Percentiles rank a stretch among this genome's conserved stretches.
phyloP scores from a whole-genome alignment of 345 rosid species.

The Barbarea vulgaris region DNA sequence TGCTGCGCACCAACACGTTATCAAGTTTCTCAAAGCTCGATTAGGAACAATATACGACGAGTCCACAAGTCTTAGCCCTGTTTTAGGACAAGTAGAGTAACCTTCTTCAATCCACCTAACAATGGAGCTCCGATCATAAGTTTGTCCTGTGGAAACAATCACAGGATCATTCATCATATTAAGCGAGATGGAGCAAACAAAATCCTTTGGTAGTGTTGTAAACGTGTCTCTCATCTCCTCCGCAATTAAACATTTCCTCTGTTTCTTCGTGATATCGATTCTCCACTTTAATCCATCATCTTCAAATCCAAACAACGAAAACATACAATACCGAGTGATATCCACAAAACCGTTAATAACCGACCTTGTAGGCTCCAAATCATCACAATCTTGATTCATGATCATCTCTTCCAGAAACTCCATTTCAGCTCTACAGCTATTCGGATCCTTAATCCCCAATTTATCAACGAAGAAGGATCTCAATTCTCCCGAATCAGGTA shows the following conservation, averaged over 20 bases:
- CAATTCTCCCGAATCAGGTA: slow-evolving; percentile 42
- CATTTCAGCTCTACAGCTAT: slow-evolving; percentile 60
- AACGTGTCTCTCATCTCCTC: slow-evolving; percentile 70
- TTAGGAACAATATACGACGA: slow-evolving; percentile 62
- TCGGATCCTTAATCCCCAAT: slow-evolving; percentile 60
- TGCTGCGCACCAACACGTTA: slow-evolving; percentile 68
- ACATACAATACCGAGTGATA: slow-evolving; percentile 63
- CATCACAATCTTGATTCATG: slow-evolving; percentile 56
- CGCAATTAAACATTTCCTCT: slow-evolving; percentile 51
- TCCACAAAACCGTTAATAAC: slow-evolving; percentile 75
- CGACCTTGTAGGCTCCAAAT: slow-evolving; percentile 72
- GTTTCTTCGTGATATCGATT: slow-evolving; percentile 48
- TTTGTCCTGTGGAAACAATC: slow-evolving; percentile 75
- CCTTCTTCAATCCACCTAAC: slow-evolving; percentile 83
- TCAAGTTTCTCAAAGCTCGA: slow-evolving; percentile 74
- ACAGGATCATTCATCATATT: slow-evolving; percentile 85
- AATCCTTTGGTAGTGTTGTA: slow-evolving; percentile 59
- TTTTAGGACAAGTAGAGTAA: slow-evolving; percentile 71
- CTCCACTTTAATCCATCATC: slow-evolving; percentile 44
- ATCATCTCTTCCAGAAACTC: slow-evolving; percentile 85
- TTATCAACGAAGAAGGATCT: slow-evolving; percentile 57
- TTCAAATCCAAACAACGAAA: slow-evolving; percentile 63
- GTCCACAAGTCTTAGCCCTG: slow-evolving; percentile 60
- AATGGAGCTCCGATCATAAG: slow-evolving; percentile 73
- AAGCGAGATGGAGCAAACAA: slow-evolving; percentile 69